Conservation (phyloP, 2,329 filamentous ascomycete genomes). For the Verticillium albo-atrum region DNA sequence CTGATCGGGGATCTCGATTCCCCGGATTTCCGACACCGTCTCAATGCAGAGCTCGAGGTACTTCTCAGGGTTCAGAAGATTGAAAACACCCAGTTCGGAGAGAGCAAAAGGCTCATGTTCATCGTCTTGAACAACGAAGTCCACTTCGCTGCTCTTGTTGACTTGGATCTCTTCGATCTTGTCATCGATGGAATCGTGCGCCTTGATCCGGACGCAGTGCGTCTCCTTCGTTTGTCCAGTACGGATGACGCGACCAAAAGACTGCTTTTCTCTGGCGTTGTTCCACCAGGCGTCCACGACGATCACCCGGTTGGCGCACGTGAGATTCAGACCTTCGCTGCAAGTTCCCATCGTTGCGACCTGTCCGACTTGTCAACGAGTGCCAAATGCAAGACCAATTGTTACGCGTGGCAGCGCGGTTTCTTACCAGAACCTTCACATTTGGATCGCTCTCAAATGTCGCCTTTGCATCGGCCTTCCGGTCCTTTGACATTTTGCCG, state of each 20-base stretch:
- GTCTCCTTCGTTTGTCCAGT: constrained; percentile 61
- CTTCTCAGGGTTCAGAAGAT: neutral
- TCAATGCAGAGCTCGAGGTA: neutral
- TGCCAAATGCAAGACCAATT: too few species aligned
- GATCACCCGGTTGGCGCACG: constrained; percentile 46
- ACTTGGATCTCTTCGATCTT: constrained; percentile 51
- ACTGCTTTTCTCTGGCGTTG: constrained; percentile 55
- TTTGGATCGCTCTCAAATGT: constrained; percentile 14
- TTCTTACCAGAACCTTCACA: constrained; percentile 29
- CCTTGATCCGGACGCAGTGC: constrained; percentile 52
- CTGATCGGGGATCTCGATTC: neutral
- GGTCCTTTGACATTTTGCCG: constrained; percentile 13
- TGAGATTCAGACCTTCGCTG: constrained; percentile 34
- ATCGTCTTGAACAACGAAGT: constrained; percentile 24
- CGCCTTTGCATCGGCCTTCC: constrained; percentile 13
- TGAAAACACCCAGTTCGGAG: neutral
- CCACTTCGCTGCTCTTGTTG: constrained; percentile 44
- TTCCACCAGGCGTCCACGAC: constrained; percentile 61
- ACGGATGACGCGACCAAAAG: constrained; percentile 54
- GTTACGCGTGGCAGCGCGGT: constrained; percentile 4
- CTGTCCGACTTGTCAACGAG: constrained; percentile 14
- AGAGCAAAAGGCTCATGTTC: constrained; percentile 5
- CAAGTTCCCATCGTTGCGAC: constrained; percentile 29
- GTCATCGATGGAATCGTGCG: constrained; percentile 54
- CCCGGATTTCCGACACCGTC: neutral